Base-by-base conservation (phyloP, 768 basidiomycete genomes). In the Leccinum disarticulatum region DNA sequence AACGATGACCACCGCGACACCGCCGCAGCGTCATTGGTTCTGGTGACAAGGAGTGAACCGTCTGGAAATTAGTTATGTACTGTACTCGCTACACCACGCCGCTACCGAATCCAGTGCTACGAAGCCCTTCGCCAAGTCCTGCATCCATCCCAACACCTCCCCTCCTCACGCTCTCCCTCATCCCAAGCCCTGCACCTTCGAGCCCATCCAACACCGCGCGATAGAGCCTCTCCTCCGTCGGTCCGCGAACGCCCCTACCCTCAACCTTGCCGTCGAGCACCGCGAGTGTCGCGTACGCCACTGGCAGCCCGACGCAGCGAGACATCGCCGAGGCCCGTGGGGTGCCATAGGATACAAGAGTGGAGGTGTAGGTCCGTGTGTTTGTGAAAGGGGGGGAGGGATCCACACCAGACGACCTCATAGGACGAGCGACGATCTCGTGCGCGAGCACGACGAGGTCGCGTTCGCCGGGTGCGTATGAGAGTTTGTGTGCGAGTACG, bases 271-370 rank as follows among this genome's bases (percentile, higher is more conserved):
- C 90, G 68, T 92, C 88, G 41, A 91, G 73, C 6, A 94, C 79
- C 35, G 79, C 77, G 64, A 90, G 70, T 1, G 93, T 86, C 1
- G 93, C 93, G 67, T 94, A 84, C 1, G 91, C 95, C 8, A 95
- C 84, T 0, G 95, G 95, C 49, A 95, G 74, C 4, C 94, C 94
- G 17, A 97, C 95, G 3, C 90, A 92, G 30, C 86, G 79, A n/a
- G 93, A 84, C 95, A 97, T 97, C 4, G 95, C 95, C 0, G 90
- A 89, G 3, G 81, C 82, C 1, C 67, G 69, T 7, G 75, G 62
- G 19, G 77, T 81, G 2, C 87, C 93, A 64, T 88, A 88, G 33
- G 80, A 74, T 25, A 87, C 76, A 10, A 31, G n/a, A 3, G 83
- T 81, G 8, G 91, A 90, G 11, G 84, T 87, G 63, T 93, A 82